Percentiles rank a stretch among this genome's conserved stretches.
Conservation (phyloP, 208 protist species). For the Trypanosoma mega region DNA sequence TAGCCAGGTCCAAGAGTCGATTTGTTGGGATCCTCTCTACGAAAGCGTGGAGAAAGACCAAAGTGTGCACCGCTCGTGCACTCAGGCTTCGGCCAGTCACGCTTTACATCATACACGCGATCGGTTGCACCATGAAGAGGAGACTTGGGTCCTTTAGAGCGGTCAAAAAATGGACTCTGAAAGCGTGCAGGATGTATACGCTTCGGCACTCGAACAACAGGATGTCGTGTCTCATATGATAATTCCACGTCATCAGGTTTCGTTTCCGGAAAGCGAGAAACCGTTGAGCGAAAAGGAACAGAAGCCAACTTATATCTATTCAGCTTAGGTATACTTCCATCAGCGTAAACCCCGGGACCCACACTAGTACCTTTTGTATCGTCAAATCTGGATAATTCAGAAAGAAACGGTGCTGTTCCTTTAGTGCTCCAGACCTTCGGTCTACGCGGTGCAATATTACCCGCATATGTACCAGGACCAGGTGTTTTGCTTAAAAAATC, state of each 20-base stretch:
- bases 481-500: constrained; percentile 30
- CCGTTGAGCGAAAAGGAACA: constrained; percentile 63
- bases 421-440: constrained; percentile 21
- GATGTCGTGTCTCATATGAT: constrained; percentile 20
- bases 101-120: constrained; percentile 59
- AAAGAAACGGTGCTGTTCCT: constrained; percentile 55
- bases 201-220: constrained; percentile 22
- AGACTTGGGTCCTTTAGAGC: constrained; percentile 30
- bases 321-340: constrained; percentile 24
- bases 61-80: constrained; percentile 47
- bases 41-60: constrained; percentile 37
- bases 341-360: constrained; percentile 69
- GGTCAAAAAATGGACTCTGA: constrained; percentile 14
- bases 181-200: constrained; percentile 22
- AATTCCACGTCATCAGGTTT: constrained; percentile 7
- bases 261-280: constrained; percentile 49
- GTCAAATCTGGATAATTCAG: constrained; percentile 46
- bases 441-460: constrained; percentile 70
- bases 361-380: constrained; percentile 24
- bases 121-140: constrained; percentile 21
- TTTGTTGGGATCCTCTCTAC: not conserved
- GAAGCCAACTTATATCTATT: constrained; percentile 17
- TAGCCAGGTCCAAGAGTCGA: constrained; percentile 42
- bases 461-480: constrained; percentile 76
- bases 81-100: constrained; percentile 69